Evolutionary conservation across 768 basidiomycete genomes (phyloP).

Genomic region (Trametes cubensis): DNA sequence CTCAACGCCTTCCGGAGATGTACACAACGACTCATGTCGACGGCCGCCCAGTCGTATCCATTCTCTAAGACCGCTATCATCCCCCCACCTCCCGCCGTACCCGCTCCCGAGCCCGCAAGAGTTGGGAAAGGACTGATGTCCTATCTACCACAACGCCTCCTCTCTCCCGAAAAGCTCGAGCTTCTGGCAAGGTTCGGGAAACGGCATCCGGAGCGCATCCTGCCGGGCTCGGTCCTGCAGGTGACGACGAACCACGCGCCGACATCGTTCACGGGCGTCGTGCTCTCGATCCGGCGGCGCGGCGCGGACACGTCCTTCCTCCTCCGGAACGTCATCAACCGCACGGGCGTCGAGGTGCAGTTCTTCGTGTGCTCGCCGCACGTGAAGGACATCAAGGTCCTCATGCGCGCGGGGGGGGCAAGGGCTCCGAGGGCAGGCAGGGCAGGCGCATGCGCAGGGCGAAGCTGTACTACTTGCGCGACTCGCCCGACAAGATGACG

Average conservation of each 20-base stretch:
- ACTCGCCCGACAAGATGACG: slow-evolving; percentile 85
- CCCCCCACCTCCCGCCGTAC: slow-evolving; percentile 44
- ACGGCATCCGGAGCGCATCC: slow-evolving; percentile 65
- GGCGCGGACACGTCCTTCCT: slow-evolving; percentile 89
- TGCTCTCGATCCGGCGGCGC: slow-evolving; percentile 79
- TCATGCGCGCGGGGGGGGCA: slow-evolving; percentile 55
- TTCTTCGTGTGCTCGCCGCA: slow-evolving; percentile 86
- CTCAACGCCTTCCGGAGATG: slow-evolving; percentile 42
- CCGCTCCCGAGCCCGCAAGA: slow-evolving; percentile 50
- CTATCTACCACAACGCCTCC: slow-evolving; percentile 66
- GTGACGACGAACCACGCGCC: slow-evolving; percentile 79
- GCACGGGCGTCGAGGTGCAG: slow-evolving; percentile 92
- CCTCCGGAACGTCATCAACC: slow-evolving; percentile 86
- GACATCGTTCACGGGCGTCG: slow-evolving; percentile 84
- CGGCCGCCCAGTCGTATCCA: slow-evolving; percentile 55
- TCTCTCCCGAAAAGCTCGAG: slow-evolving; percentile 66
- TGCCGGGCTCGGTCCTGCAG: slow-evolving; percentile 85
- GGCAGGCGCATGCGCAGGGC: slow-evolving; percentile 70
- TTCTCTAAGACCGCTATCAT: slow-evolving; percentile 73
- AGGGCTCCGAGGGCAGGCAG: slow-evolving; percentile 39
- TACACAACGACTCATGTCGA: slow-evolving; percentile 47
- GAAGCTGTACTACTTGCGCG: slow-evolving; percentile 81
- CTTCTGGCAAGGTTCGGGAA: slow-evolving; percentile 78
- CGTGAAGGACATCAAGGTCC: slow-evolving; percentile 82
- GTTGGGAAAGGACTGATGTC: slow-evolving; percentile 80